Evolutionary conservation across 129 eudicot genomes (phyloP).

Genomic region (Helichrysum umbraculigerum): DNA sequence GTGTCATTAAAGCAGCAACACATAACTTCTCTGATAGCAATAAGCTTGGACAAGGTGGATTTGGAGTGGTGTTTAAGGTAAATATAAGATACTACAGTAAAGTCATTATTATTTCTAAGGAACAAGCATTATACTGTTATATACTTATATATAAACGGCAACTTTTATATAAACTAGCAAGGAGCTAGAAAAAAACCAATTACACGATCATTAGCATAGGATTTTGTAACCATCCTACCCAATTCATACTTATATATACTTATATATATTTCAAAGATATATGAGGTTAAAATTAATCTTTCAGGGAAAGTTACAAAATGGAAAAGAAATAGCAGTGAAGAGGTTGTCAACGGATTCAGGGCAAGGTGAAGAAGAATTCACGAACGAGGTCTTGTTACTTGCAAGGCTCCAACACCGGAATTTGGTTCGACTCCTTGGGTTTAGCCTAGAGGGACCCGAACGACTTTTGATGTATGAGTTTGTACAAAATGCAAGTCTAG

Average conservation of each 20-base stretch:
- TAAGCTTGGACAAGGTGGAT: conserved; percentile 57
- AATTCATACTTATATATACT: no score
- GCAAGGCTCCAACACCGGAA: conserved; percentile 55
- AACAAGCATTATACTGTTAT: no score
- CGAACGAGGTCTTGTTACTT: conserved; percentile 45
- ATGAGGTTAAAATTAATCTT: no score
- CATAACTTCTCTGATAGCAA: conserved; percentile 34
- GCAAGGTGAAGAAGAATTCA: conserved; percentile 59
- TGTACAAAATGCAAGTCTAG: conserved; percentile 51
- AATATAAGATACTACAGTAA: neutral
- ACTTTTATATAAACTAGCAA: no score
- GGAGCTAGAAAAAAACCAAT: no score
- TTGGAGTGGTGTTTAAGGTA: conserved; percentile 55
- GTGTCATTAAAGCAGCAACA: conserved; percentile 34
- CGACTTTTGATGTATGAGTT: conserved; percentile 53
- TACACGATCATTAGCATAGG: no score
- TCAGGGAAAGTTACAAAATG: conserved; percentile 50
- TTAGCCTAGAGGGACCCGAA: conserved; percentile 39
- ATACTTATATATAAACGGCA: no score
- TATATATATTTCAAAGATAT: no score
- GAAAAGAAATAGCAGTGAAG: conserved; percentile 54
- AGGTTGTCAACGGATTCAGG: conserved; percentile 42
- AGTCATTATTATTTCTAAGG: neutral
- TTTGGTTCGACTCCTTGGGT: conserved; percentile 53
- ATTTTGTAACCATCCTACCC: no score